Evolutionary conservation across 2,329 filamentous ascomycete species (phyloP).

Genomic region (Penicillium aurantiogriseum): DNA sequence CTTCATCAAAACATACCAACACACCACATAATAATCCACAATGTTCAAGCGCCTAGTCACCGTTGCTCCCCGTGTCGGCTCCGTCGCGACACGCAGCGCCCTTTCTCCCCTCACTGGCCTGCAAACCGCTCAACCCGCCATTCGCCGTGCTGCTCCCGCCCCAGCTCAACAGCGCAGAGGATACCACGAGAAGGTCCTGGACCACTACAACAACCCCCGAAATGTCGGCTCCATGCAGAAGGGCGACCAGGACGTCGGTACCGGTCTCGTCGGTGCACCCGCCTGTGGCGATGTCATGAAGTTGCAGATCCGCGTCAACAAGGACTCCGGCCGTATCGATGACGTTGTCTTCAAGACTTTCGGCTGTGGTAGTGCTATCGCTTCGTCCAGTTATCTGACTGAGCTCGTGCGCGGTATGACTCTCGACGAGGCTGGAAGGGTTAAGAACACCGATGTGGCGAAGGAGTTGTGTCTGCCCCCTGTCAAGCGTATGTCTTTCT

Average conservation of each 20-base stretch:
- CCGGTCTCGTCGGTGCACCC: conserved; percentile 85
- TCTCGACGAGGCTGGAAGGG: conserved; percentile 84
- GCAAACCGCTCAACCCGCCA: conserved; percentile 43
- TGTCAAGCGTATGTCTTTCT: conserved; percentile 68
- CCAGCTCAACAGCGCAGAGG: conserved; percentile 42
- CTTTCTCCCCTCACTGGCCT: conserved; percentile 46
- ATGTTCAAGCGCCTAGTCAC: conserved; percentile 61
- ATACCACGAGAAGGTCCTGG: conserved; percentile 72
- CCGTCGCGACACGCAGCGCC: conserved; percentile 50
- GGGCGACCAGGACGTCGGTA: conserved; percentile 78
- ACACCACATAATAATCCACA: conserved; percentile 20
- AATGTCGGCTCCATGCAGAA: conserved; percentile 80
- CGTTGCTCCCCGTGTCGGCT: conserved; percentile 53
- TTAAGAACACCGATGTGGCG: conserved; percentile 97
- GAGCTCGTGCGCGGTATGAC: conserved; percentile 96
- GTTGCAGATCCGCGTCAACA: conserved; percentile 88
- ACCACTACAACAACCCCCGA: conserved; percentile 77
- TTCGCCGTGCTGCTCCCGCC: conserved; percentile 32
- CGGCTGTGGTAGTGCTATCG: conserved; percentile 91
- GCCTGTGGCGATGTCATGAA: conserved; percentile 94
- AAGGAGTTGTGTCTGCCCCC: conserved; percentile 92
- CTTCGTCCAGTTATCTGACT: conserved; percentile 89
- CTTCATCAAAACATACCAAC: conserved; percentile 1
- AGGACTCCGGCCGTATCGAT: conserved; percentile 79
- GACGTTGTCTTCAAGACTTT: conserved; percentile 99